phyloP scores from a whole-genome alignment of 2,329 filamentous ascomycete genomes.

The Phyllosticta citribraziliensis region DNA sequence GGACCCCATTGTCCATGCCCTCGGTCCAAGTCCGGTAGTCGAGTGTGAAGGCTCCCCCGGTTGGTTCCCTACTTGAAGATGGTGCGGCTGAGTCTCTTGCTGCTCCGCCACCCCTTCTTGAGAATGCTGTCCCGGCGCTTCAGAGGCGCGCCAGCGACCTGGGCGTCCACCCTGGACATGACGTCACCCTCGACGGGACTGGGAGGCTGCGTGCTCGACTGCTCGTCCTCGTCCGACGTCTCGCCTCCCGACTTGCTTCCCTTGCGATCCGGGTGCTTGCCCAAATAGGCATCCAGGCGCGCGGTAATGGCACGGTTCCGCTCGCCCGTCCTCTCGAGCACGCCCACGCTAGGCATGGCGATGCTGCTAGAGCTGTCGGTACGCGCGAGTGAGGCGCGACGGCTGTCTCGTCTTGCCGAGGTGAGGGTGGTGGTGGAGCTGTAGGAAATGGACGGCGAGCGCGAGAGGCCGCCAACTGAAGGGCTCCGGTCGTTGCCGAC shows the following conservation, averaged over 20 bases:
- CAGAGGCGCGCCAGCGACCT: slow-evolving; percentile 17
- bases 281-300: slow-evolving; percentile 30
- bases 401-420: slow-evolving; percentile 27
- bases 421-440: slow-evolving; percentile 16
- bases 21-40: not conserved
- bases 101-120: slow-evolving; percentile 25
- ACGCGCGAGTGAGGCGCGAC: slow-evolving; percentile 26
- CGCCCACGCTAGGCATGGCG: slow-evolving; percentile 13
- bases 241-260: slow-evolving; percentile 13
- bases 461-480: slow-evolving; percentile 32
- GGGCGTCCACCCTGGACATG: slow-evolving; percentile 7
- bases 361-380: slow-evolving; percentile 28
- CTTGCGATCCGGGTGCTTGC: slow-evolving; percentile 9
- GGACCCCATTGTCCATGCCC: too few relatives aligned
- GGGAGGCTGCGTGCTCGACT: slow-evolving; percentile 14
- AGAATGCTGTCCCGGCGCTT: slow-evolving; percentile 24
- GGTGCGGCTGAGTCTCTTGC: slow-evolving; percentile 26
- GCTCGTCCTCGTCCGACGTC: slow-evolving; percentile 19
- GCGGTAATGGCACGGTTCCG: slow-evolving; percentile 32
- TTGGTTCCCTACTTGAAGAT: slow-evolving; percentile 23
- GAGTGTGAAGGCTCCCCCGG: not conserved
- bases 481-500: slow-evolving; percentile 31
- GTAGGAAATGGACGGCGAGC: slow-evolving; percentile 27
- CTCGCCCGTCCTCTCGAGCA: slow-evolving; percentile 20
- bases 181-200: slow-evolving; percentile 24